Evolutionary conservation across 345 rosid species (phyloP).

Genomic region (Crucihimalaya himalaica): DNA sequence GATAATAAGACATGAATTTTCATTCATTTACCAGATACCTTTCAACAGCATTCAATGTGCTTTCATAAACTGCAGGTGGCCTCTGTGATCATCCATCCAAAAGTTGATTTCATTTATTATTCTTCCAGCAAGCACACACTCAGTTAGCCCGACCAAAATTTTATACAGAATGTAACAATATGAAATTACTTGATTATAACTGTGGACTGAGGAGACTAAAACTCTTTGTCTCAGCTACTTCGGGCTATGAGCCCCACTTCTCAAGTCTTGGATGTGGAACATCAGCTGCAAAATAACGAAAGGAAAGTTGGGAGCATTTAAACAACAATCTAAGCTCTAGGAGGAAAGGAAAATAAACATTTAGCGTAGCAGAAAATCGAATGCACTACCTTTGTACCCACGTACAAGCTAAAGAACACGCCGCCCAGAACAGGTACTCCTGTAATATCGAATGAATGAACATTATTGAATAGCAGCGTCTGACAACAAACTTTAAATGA

Average conservation of each 20-base stretch:
- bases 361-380: neutral
- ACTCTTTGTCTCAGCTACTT: slow-evolving; percentile 25
- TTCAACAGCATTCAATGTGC: slow-evolving; percentile 41
- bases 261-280: slow-evolving; percentile 63
- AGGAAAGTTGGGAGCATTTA: neutral
- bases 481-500: neutral
- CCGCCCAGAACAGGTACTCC: slow-evolving; percentile 65
- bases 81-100: slow-evolving; percentile 32
- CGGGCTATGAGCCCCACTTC: slow-evolving; percentile 27
- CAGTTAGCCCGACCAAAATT: slow-evolving; percentile 6
- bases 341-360: neutral
- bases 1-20: slow-evolving; percentile 38
- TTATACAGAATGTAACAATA: slow-evolving; percentile 6
- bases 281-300: slow-evolving; percentile 57
- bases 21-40: slow-evolving; percentile 43
- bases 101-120: slow-evolving; percentile 5
- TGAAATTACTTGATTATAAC: slow-evolving; percentile 8
- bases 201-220: neutral
- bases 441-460: slow-evolving; percentile 34
- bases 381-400: slow-evolving; percentile 75
- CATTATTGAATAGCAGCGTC: neutral
- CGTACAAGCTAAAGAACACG: slow-evolving; percentile 66
- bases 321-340: neutral
- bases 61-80: slow-evolving; percentile 43
- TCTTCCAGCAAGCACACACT: slow-evolving; percentile 21